These are phyloP conservation scores for Debaryomyces fabryi DNA, from an alignment of 1,139 yeast genomes.

Conservation along the genomic window DNA sequence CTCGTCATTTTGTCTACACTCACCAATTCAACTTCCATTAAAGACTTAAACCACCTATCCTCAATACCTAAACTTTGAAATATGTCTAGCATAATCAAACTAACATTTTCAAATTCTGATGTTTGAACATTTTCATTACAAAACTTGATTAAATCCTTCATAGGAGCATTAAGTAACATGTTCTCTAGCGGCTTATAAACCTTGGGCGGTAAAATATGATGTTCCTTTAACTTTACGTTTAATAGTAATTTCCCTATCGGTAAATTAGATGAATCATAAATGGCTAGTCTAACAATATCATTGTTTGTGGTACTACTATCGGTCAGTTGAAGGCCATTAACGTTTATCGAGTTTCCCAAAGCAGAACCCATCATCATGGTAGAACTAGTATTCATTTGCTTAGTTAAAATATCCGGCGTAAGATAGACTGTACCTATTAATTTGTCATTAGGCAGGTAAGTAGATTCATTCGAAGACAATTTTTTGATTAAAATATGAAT, in stretches of 20 bases:
- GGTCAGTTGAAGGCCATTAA: slow-evolving; percentile 18
- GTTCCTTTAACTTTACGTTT: slow-evolving; percentile 55
- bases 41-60: slow-evolving; percentile 66
- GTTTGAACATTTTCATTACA: slow-evolving; percentile 46
- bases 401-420: slow-evolving; percentile 55
- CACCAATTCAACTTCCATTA: slow-evolving; percentile 66
- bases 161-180: slow-evolving; percentile 54
- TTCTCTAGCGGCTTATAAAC: slow-evolving; percentile 64
- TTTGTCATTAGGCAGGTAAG: slow-evolving; percentile 33
- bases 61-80: slow-evolving; percentile 67
- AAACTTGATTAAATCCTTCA: slow-evolving; percentile 52
- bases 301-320: slow-evolving; percentile 19
- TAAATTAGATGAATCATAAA: slow-evolving; percentile 43
- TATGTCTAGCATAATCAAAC: slow-evolving; percentile 61
- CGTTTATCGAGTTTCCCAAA: slow-evolving; percentile 28
- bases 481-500: slow-evolving; percentile 55
- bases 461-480: slow-evolving; percentile 25
- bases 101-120: slow-evolving; percentile 54
- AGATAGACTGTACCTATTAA: slow-evolving; percentile 58
- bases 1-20: slow-evolving; percentile 49
- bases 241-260: slow-evolving; percentile 64
- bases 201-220: slow-evolving; percentile 59
- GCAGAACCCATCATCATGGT: slow-evolving; percentile 41
- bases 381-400: slow-evolving; percentile 35
- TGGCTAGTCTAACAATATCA: slow-evolving; percentile 46